Evolutionary conservation across 768 basidiomycete genomes (phyloP).

Genomic region (Boletus tylopilopsis): DNA sequence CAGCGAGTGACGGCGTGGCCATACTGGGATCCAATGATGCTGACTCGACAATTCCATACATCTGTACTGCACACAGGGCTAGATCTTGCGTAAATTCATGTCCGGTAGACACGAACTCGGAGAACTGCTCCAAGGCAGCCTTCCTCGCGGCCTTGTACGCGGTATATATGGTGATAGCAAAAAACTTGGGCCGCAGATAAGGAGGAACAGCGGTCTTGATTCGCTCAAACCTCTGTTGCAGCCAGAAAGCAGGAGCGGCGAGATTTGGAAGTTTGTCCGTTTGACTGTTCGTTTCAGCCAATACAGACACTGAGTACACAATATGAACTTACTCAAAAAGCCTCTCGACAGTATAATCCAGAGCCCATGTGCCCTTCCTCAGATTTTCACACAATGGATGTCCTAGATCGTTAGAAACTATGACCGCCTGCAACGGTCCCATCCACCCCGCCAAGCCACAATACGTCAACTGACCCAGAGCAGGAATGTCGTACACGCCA

Average conservation of each 20-base stretch:
- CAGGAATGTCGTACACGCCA: constrained; percentile 81
- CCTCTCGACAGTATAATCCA: constrained; percentile 80
- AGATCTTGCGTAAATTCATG: constrained; percentile 89
- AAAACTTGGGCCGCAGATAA: constrained; percentile 94
- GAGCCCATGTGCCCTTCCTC: constrained; percentile 85
- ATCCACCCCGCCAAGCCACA: constrained; percentile 99
- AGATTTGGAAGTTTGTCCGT: constrained; percentile 62
- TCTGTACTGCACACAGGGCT: constrained; percentile 80
- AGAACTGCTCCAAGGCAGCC: constrained; percentile 80
- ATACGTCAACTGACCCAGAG: constrained; percentile 71
- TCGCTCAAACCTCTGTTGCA: constrained; percentile 81
- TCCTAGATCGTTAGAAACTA: constrained; percentile 89
- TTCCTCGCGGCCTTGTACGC: constrained; percentile 90
- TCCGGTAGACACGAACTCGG: constrained; percentile 81
- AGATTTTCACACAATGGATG: constrained; percentile 88
- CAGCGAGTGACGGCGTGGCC: constrained; percentile 80
- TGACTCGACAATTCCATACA: constrained; percentile 87
- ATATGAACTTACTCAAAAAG: constrained; percentile 57
- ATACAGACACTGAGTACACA: constrained; percentile 5
- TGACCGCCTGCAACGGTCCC: constrained; percentile 78
- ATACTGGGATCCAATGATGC: constrained; percentile 80
- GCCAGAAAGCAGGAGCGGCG: constrained; percentile 71
- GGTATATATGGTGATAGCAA: constrained; percentile 84
- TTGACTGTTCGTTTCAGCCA: constrained; percentile 43
- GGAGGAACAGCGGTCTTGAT: constrained; percentile 72